Conservation (phyloP, 257 asterid species). For the Craterostigma plantagineum region DNA sequence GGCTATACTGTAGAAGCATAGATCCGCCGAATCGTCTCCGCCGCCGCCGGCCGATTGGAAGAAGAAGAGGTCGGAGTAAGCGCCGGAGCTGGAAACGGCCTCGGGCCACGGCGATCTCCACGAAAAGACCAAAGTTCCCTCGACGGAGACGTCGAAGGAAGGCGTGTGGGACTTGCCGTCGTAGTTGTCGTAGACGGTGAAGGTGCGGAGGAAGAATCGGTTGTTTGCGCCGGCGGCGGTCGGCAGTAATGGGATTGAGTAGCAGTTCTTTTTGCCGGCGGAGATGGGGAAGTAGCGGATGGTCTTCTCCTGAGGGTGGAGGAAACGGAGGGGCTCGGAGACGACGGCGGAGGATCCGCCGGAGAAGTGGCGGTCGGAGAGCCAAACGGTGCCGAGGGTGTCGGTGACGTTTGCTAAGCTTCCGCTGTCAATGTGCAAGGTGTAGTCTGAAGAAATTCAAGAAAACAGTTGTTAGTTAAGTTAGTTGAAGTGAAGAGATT, state of each 20-base stretch:
- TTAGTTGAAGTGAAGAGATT: no score
- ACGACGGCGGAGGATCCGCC: slow-evolving; percentile 58
- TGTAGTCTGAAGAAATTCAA: slow-evolving; percentile 25
- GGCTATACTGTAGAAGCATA: slow-evolving; percentile 90
- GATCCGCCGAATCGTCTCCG: slow-evolving; percentile 29
- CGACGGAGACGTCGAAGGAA: slow-evolving; percentile 81
- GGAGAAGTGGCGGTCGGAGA: slow-evolving; percentile 73
- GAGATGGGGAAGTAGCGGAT: slow-evolving; percentile 79
- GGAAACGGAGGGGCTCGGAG: slow-evolving; percentile 76
- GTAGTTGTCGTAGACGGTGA: slow-evolving; percentile 80
- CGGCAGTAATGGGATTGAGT: slow-evolving; percentile 24
- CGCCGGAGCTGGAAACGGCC: slow-evolving; percentile 45
- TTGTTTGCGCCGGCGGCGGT: slow-evolving; percentile 13
- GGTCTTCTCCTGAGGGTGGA: slow-evolving; percentile 66
- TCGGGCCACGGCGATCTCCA: slow-evolving; percentile 91
- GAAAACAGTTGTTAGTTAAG: no score
- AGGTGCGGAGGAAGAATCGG: slow-evolving; percentile 53
- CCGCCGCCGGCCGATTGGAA: slow-evolving; percentile 8
- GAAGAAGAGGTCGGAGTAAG: slow-evolving; percentile 78
- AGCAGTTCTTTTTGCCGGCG: slow-evolving; percentile 81
- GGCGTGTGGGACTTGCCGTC: slow-evolving; percentile 73
- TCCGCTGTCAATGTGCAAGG: slow-evolving; percentile 73
- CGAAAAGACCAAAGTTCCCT: slow-evolving; percentile 70
- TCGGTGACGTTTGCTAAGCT: slow-evolving; percentile 52
- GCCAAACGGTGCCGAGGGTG: slow-evolving; percentile 49